phyloP scores from a whole-genome alignment of 495 filamentous ascomycete species.

The Aspergillus avenaceus region DNA sequence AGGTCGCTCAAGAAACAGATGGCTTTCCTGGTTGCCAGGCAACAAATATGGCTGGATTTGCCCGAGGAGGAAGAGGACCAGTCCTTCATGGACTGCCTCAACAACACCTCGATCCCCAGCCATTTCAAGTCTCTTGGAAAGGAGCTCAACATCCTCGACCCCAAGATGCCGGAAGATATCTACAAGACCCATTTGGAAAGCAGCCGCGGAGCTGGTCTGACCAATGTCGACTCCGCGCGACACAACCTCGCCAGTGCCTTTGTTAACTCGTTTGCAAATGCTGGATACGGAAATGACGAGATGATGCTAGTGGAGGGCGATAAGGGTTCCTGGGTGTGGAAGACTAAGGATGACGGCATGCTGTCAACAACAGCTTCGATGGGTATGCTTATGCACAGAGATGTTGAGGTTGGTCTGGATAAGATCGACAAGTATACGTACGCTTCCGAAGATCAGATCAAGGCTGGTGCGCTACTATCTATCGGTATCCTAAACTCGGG shows the following conservation, averaged over 20 bases:
- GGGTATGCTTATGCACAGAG: slow-evolving; percentile 85
- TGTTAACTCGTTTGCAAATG: slow-evolving; percentile 95
- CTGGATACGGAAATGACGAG: slow-evolving; percentile 92
- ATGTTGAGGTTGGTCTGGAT: slow-evolving; percentile 82
- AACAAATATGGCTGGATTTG: slow-evolving; percentile 80
- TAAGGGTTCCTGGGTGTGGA: slow-evolving; percentile 94
- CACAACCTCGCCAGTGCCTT: slow-evolving; percentile 96
- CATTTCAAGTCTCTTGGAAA: slow-evolving; percentile 93
- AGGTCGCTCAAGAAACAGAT: slow-evolving; percentile 85
- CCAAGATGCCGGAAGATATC: slow-evolving; percentile 96
- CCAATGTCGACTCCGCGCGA: slow-evolving; percentile 89
- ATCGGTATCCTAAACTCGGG: slow-evolving; percentile 93
- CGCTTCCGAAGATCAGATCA: slow-evolving; percentile 74
- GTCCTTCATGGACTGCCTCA: slow-evolving; percentile 74
- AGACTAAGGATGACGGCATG: slow-evolving; percentile 98
- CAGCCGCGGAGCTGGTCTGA: slow-evolving; percentile 83
- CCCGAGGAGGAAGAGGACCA: slow-evolving; percentile 61
- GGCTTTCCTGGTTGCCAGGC: slow-evolving; percentile 86
- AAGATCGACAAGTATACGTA: slow-evolving; percentile 93
- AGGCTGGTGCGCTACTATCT: slow-evolving; percentile 83
- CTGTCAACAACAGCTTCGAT: slow-evolving; percentile 91
- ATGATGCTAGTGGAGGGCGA: slow-evolving; percentile 83
- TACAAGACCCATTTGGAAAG: slow-evolving; percentile 99
- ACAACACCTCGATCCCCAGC: slow-evolving; percentile 81
- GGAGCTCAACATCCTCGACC: slow-evolving; percentile 94